phyloP scores from a whole-genome alignment of 169 alveolate species.

The Cryptosporidium ubiquitum region DNA sequence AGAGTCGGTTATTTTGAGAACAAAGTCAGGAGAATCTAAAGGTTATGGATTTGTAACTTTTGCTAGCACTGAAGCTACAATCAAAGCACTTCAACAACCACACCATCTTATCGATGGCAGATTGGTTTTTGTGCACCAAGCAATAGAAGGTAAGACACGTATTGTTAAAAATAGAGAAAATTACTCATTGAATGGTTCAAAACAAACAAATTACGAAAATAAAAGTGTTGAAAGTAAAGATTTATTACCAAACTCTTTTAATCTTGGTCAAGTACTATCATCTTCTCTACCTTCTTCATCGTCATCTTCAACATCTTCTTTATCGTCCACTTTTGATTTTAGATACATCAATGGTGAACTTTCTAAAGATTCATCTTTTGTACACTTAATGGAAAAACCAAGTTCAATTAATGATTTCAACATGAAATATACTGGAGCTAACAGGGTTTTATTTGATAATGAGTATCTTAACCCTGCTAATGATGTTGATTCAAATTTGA shows the following conservation, averaged over 20 bases:
- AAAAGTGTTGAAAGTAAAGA: neutral
- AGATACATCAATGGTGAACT: neutral
- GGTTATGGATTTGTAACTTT: constrained; percentile 83
- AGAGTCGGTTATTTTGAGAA: constrained; percentile 81
- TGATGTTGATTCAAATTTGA: neutral
- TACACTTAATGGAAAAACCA: neutral
- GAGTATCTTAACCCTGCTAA: neutral
- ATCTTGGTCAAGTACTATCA: neutral
- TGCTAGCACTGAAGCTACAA: constrained; percentile 78
- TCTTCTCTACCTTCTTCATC: neutral
- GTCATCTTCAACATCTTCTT: neutral
- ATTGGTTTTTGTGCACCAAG: constrained; percentile 81
- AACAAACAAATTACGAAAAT: neutral
- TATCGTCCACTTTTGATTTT: neutral
- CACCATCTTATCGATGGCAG: constrained; percentile 81
- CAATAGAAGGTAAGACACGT: constrained; percentile 63
- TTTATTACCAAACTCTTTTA: neutral
- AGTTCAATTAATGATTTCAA: neutral
- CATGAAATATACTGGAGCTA: neutral
- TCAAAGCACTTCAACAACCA: constrained; percentile 82
- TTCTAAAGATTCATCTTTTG: neutral
- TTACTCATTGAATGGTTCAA: neutral
- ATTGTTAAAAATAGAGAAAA: neutral
- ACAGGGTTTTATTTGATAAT: neutral
- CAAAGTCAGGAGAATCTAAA: constrained; percentile 79